Evolutionary conservation across 441 rosid genomes (phyloP).

Genomic region (Corymbia calophylla): DNA sequence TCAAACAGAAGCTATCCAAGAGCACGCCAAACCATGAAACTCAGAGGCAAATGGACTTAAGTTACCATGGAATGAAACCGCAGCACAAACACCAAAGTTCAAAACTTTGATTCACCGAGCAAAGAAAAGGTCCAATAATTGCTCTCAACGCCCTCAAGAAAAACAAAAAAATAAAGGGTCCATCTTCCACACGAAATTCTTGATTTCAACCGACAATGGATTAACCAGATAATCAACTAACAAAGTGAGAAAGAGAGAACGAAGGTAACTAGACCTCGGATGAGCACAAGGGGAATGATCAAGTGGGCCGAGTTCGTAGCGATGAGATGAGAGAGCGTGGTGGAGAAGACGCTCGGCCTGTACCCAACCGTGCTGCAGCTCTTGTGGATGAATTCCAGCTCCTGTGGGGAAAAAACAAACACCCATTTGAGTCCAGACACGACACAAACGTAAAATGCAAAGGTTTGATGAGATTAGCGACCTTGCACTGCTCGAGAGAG

Average conservation of each 20-base stretch:
- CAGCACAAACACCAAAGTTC: neutral
- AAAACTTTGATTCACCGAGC: neutral
- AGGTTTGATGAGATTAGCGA: neutral
- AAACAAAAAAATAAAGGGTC: neutral
- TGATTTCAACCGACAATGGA: neutral
- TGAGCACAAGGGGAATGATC: conserved; percentile 60
- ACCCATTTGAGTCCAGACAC: neutral
- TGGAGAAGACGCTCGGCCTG: conserved; percentile 82
- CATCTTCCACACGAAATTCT: neutral
- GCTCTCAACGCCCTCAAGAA: neutral
- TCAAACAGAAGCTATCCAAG: neutral
- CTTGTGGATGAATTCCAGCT: conserved; percentile 78
- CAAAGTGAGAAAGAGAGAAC: neutral
- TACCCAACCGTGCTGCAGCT: conserved; percentile 73
- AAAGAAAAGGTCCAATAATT: neutral
- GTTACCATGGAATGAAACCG: neutral
- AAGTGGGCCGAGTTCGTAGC: conserved; percentile 70
- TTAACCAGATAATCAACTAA: neutral
- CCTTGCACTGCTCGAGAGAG: conserved; percentile 31
- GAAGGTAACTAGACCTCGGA: conserved; percentile 37
- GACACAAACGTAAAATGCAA: neutral
- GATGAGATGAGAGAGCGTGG: conserved; percentile 86
- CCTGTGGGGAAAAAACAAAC: conserved; percentile 17
- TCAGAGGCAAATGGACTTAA: neutral
- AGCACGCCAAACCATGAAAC: neutral